Conservation (phyloP, 1,284 basidiomycete species). For the Sanghuangporus weigelae region DNA sequence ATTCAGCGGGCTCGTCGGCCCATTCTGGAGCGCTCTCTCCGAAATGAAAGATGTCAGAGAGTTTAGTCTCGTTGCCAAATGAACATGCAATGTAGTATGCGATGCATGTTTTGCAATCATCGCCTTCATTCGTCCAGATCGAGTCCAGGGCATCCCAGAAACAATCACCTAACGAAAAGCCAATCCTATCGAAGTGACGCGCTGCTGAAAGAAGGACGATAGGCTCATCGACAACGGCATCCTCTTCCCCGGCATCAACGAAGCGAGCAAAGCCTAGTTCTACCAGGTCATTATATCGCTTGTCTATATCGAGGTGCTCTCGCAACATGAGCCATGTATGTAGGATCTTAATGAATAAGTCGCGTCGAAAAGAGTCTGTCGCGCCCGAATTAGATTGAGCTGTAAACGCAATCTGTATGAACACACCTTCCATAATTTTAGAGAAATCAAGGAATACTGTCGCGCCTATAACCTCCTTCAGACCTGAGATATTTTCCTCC, state of each 20-base stretch:
- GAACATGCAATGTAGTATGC: neutral
- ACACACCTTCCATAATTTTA: neutral
- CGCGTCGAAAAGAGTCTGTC: neutral
- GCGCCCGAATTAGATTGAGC: neutral
- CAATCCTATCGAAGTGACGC: too few relatives aligned
- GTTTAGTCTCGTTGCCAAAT: neutral
- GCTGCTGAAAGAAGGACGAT: neutral
- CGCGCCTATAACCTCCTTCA: neutral
- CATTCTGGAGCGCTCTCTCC: neutral
- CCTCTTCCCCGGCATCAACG: neutral
- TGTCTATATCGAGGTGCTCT: neutral
- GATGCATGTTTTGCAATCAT: neutral
- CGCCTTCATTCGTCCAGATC: neutral
- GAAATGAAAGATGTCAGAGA: neutral
- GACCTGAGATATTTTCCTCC: neutral
- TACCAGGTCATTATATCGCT: neutral
- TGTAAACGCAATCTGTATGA: neutral
- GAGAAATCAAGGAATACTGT: neutral
- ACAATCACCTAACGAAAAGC: neutral
- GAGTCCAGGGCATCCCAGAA: neutral
- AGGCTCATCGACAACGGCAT: neutral
- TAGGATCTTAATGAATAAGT: neutral
- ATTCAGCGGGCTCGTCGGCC: neutral
- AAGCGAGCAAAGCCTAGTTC: neutral
- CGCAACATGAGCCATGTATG: neutral